phyloP scores from a whole-genome alignment of 768 basidiomycete genomes.

The Agaricus bisporus region DNA sequence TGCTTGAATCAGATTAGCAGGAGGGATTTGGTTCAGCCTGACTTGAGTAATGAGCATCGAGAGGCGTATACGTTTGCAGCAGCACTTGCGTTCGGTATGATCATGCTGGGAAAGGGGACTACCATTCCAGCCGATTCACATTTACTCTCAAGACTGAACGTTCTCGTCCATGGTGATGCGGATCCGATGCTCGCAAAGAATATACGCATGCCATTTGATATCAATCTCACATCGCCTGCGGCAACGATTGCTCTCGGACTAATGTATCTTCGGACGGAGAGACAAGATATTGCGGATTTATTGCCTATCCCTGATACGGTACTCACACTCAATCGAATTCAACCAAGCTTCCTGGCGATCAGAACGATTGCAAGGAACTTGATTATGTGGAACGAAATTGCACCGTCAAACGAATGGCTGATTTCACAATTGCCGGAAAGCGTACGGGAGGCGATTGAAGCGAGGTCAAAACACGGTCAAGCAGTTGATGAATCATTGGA shows the following conservation, averaged over 20 bases:
- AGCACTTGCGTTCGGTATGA: slow-evolving; percentile 90
- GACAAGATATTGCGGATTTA: slow-evolving; percentile 82
- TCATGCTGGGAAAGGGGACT: slow-evolving; percentile 88
- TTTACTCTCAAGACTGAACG: slow-evolving; percentile 59
- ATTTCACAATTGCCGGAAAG: slow-evolving; percentile 60
- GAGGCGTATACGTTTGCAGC: slow-evolving; percentile 90
- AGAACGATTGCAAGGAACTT: slow-evolving; percentile 72
- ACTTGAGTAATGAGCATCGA: slow-evolving; percentile 81
- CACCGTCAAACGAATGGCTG: slow-evolving; percentile 71
- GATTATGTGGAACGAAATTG: slow-evolving; percentile 82
- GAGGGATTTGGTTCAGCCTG: slow-evolving; percentile 70
- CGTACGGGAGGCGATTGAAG: slow-evolving; percentile 55
- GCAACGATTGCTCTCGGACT: slow-evolving; percentile 86
- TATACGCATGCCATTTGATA: slow-evolving; percentile 54
- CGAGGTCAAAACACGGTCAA: slow-evolving; percentile 38
- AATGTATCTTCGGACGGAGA: slow-evolving; percentile 86
- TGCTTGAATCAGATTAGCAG: slow-evolving; percentile 81
- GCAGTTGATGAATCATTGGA: slow-evolving; percentile 68
- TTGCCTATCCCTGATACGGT: slow-evolving; percentile 79
- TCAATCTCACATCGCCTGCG: slow-evolving; percentile 87
- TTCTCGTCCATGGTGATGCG: slow-evolving; percentile 73
- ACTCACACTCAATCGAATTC: slow-evolving; percentile 75
- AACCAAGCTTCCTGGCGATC: slow-evolving; percentile 81
- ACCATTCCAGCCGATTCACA: slow-evolving; percentile 71
- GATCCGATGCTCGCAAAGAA: slow-evolving; percentile 32